A percentile compares a stretch with the other conserved stretches of the same genome.
Evolutionary conservation across 2,329 filamentous ascomycete species (phyloP).

Genomic region (Lasiodiplodia sp.): DNA sequence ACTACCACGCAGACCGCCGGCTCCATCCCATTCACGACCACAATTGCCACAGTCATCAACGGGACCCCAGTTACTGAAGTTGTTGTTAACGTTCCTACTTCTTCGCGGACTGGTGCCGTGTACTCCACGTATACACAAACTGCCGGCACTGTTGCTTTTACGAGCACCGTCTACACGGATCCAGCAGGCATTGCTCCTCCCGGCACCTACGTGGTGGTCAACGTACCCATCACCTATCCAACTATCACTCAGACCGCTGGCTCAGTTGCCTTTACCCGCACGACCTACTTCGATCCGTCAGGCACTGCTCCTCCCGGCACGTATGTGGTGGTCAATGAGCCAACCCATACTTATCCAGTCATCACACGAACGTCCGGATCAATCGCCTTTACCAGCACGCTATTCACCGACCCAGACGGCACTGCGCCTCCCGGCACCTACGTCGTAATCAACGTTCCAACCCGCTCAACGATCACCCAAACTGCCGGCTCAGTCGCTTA

Average conservation of each 20-base stretch:
- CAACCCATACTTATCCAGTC: not conserved
- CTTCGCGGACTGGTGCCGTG: not conserved
- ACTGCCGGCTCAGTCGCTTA: not conserved
- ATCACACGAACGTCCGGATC: not conserved
- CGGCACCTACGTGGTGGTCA: not conserved
- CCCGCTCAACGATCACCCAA: too few species aligned
- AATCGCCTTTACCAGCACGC: not conserved
- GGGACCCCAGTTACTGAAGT: not conserved
- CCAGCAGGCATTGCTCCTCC: not conserved
- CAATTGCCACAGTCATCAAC: not conserved
- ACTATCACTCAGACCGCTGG: not conserved
- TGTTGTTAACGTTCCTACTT: not conserved
- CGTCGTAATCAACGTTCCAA: not conserved
- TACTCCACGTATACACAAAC: not conserved
- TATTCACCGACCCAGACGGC: not conserved
- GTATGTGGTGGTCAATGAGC: not conserved
- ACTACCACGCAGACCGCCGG: not conserved
- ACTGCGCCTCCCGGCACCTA: not conserved
- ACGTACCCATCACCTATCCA: not conserved
- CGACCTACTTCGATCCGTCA: not conserved
- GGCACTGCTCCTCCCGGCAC: not conserved
- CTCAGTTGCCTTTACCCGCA: not conserved
- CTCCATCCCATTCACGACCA: not conserved
- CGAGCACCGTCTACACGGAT: not conserved
- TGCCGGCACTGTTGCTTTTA: not conserved